Conservation (phyloP, 2,329 filamentous ascomycete genomes). For the Colletotrichum brevisporum region DNA sequence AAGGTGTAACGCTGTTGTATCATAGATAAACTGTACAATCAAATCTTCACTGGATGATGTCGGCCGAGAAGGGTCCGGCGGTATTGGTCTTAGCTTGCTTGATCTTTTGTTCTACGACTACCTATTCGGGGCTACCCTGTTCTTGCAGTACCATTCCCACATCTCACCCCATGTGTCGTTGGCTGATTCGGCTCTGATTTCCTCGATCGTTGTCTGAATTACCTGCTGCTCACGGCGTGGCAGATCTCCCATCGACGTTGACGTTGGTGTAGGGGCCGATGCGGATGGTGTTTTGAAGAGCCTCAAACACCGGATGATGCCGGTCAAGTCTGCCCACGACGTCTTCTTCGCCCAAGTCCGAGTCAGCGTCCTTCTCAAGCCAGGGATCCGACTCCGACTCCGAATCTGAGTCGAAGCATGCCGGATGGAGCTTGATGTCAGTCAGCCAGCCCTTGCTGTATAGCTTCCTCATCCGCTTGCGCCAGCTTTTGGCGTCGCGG, state of each 20-base stretch:
- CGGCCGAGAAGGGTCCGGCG: background rate
- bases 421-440: slow-evolving; percentile 6
- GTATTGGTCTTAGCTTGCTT: background rate
- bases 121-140: too few relatives aligned
- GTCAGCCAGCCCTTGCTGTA: slow-evolving; percentile 21
- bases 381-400: background rate
- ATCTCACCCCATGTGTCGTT: too few relatives aligned
- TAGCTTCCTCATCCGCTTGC: background rate
- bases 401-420: background rate
- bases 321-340: background rate
- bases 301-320: background rate
- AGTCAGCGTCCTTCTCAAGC: background rate
- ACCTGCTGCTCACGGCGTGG: background rate
- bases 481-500: background rate
- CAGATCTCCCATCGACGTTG: background rate
- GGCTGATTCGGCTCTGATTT: too few relatives aligned
- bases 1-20: slow-evolving; percentile 48
- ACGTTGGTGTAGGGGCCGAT: slow-evolving; percentile 8
- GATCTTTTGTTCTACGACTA: background rate
- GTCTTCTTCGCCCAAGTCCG: background rate
- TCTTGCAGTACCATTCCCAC: too few relatives aligned
- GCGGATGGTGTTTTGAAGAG: background rate
- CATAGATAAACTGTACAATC: slow-evolving; percentile 54
- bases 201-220: too few relatives aligned
- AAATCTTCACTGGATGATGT: slow-evolving; percentile 34